Percentiles rank a stretch among this genome's conserved stretches.
Conservation (phyloP, 1,284 basidiomycete species). For the Irpex sp. region DNA sequence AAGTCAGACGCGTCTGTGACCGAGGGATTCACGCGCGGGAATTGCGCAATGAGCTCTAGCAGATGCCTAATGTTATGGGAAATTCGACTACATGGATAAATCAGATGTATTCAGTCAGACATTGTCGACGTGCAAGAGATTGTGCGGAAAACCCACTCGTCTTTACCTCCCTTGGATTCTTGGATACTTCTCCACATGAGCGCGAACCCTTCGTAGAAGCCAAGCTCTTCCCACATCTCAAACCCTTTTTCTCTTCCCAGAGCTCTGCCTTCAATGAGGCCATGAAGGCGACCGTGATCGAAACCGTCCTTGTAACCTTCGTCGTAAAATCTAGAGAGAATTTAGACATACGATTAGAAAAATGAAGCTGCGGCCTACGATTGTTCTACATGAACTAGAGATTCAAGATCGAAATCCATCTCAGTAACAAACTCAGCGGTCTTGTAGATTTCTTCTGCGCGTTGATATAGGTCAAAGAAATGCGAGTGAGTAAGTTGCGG, state of each 20-base stretch:
- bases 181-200: constrained; percentile 60
- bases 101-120: background rate
- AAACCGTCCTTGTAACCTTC: constrained; percentile 76
- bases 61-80: constrained; percentile 65
- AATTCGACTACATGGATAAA: constrained; percentile 45
- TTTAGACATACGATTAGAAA: constrained; percentile 14
- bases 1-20: constrained; percentile 44
- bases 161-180: constrained; percentile 33
- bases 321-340: constrained; percentile 67
- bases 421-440: constrained; percentile 16
- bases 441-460: background rate
- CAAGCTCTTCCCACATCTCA: constrained; percentile 96
- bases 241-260: constrained; percentile 90
- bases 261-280: constrained; percentile 88
- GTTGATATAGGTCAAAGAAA: background rate
- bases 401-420: constrained; percentile 54
- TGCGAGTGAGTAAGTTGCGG: background rate
- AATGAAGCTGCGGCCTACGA: constrained; percentile 37
- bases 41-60: constrained; percentile 68
- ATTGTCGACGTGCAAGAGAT: constrained; percentile 1
- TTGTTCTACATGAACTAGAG: constrained; percentile 69
- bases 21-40: constrained; percentile 76
- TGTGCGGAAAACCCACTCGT: constrained; percentile 41
- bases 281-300: constrained; percentile 86
- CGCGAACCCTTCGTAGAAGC: constrained; percentile 88